Evolutionary conservation across 805 yeast species (phyloP).

Genomic region (Hanseniaspora valbyensis): DNA sequence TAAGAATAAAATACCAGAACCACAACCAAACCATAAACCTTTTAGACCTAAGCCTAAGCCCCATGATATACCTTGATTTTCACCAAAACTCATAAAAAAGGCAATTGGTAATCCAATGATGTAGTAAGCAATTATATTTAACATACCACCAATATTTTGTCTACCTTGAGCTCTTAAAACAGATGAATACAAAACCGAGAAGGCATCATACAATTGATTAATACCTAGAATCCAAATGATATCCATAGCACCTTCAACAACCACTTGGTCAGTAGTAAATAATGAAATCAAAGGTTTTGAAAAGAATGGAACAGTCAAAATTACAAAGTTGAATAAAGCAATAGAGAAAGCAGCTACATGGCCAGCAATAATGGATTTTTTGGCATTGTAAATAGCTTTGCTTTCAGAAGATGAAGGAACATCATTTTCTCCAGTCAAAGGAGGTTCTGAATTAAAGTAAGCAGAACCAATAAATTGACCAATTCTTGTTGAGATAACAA

Average conservation of each 20-base stretch:
- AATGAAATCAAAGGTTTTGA: constrained; percentile 22
- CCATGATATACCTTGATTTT: constrained; percentile 39
- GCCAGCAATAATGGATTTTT: constrained; percentile 34
- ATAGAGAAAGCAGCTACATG: constrained; percentile 29
- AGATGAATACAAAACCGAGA: constrained; percentile 63
- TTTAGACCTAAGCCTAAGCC: constrained; percentile 50
- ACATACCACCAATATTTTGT: constrained; percentile 59
- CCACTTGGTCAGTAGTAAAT: constrained; percentile 54
- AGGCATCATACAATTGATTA: constrained; percentile 57
- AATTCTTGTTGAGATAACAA: constrained; percentile 45
- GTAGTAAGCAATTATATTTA: constrained; percentile 64
- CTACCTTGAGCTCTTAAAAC: constrained; percentile 65
- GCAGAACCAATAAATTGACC: constrained; percentile 44
- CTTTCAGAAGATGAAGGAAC: constrained; percentile 2
- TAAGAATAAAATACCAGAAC: constrained; percentile 48
- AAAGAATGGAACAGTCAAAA: constrained; percentile 33
- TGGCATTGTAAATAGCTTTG: constrained; percentile 22
- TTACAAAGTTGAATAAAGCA: constrained; percentile 34
- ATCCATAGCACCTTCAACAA: constrained; percentile 39
- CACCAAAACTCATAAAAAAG: constrained; percentile 20
- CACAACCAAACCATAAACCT: constrained; percentile 71
- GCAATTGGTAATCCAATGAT: constrained; percentile 63
- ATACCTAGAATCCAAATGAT: constrained; percentile 38
- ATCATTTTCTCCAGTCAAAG: background rate
- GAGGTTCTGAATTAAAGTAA: constrained; percentile 20